Evolutionary conservation across 306 rosid genomes (phyloP).

Genomic region (Fagus crenata): DNA sequence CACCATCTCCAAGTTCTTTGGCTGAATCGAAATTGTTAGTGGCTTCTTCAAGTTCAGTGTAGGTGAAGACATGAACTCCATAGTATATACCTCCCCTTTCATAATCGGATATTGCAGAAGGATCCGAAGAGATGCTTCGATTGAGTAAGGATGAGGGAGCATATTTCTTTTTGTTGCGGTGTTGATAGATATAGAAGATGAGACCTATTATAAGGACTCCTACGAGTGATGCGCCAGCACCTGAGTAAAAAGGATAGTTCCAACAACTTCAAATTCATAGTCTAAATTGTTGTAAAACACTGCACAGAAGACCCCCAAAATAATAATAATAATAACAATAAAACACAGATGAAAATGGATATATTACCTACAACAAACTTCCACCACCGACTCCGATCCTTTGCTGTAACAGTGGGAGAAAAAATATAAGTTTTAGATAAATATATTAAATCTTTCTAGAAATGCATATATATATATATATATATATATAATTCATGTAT

Average conservation of each 20-base stretch:
- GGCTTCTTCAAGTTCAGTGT: constrained; percentile 39
- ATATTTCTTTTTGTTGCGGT: constrained; percentile 32
- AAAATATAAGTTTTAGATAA: no score
- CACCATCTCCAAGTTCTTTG: constrained; percentile 36
- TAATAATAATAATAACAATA: no score
- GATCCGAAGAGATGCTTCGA: constrained; percentile 41
- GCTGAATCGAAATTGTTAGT: constrained; percentile 31
- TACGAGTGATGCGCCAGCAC: background rate
- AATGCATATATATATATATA: no score
- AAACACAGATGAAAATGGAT: background rate
- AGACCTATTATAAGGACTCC: constrained; percentile 1
- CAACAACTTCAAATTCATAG: constrained; percentile 9
- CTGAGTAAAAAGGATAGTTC: constrained; percentile 31
- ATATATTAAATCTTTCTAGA: no score
- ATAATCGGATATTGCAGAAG: constrained; percentile 31
- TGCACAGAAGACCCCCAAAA: background rate
- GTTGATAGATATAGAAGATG: constrained; percentile 6
- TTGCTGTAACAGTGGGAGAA: background rate
- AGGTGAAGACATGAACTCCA: constrained; percentile 18
- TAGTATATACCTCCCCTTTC: constrained; percentile 55
- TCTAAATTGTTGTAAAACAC: background rate
- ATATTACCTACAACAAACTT: background rate
- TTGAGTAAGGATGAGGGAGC: constrained; percentile 32
- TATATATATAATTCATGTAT: no score
- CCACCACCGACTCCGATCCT: accelerated